A percentile compares a stretch with the other conserved stretches of the same genome.
These are phyloP conservation scores for Salicornia ramosissima DNA, from an alignment of 148 eudicot genomes.

Conservation along the genomic window DNA sequence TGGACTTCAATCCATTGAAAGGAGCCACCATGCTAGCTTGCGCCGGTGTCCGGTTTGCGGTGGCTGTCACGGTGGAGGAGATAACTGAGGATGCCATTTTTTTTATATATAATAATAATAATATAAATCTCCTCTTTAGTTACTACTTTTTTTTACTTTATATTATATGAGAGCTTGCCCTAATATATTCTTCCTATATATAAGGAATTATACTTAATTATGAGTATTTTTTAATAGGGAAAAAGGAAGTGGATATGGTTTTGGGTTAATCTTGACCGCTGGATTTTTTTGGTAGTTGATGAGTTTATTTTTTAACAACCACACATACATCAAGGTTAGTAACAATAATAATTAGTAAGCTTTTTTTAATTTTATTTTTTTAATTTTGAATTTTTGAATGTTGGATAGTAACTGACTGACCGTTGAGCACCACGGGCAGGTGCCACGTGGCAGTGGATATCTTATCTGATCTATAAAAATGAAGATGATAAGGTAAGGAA, in stretches of 20 bases:
- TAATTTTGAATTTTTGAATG: neutral
- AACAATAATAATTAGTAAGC: neutral
- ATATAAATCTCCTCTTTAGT: neutral
- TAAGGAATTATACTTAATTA: conserved; percentile 13
- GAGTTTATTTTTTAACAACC: conserved; percentile 18
- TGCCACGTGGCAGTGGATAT: conserved; percentile 35
- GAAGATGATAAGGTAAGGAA: neutral
- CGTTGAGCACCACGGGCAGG: conserved; percentile 13
- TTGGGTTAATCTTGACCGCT: conserved; percentile 25
- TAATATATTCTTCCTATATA: conserved; percentile 25
- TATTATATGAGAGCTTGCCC: neutral
- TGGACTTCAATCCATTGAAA: conserved; percentile 37
- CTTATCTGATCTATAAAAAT: conserved; percentile 34
- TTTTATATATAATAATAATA: too few species aligned
- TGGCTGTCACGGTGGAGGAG: conserved; percentile 31
- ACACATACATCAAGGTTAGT: neutral
- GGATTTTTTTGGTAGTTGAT: conserved; percentile 25
- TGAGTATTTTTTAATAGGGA: too few species aligned
- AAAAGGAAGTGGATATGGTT: conserved; percentile 9
- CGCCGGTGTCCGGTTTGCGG: conserved; percentile 32
- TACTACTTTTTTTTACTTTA: neutral
- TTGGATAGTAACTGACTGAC: conserved; percentile 14
- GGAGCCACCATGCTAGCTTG: conserved; percentile 48
- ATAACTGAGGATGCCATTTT: conserved; percentile 32
- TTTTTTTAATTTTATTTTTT: neutral